Evolutionary conservation across 2,329 filamentous ascomycete genomes (phyloP), one percentile per base, ranked within the genome.

Genomic region (Chlorencoelia australis): DNA sequence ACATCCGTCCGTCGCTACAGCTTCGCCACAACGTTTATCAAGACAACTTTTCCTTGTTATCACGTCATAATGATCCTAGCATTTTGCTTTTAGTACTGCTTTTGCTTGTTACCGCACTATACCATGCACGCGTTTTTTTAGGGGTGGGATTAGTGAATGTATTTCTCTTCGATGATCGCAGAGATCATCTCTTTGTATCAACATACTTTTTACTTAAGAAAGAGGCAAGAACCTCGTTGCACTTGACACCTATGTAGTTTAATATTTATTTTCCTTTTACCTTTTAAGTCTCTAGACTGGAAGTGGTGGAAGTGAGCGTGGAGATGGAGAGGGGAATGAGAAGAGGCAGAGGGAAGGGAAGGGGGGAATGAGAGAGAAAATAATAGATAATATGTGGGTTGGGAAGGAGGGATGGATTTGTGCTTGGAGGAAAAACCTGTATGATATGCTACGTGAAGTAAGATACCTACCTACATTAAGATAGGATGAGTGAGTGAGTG

Each of bases 81-180:
- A 6, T n/a, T 30, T 18, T 16, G 6, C 17, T 6, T 27, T 32
- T 22, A 13, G n/a, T 16, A 16, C 13, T 34, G 19, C 14, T 31
- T 37, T 13, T 15, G 13, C n/a, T 34, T 18, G 27, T 28, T 29
- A 33, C 20, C 33, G 36, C 36, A 38, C 17, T 38, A 38, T 38
- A 38, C 36, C 36, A 38, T 38, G 32, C 16, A 25, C 13, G 28
- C 29, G 16, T 18, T n/a, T n/a, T n/a, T n/a, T 15, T n/a, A 28
- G 26, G 14, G 26, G 26, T 14, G 26, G 13, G 13, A 15, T 28
- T 14, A 15, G 26, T 14, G 13, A 28, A 14, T 28, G 17, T 15
- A 13, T 28, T 14, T 7, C 17, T 4, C 9, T 9, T 11, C 4
- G n/a, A 14, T 14, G n/a, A 14, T 14, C 3, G 13, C 9, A 15